Evolutionary conservation across 2,329 filamentous ascomycete species (phyloP), one percentile per base, ranked within the genome.

Genomic region (Arthrobotrys entomopaga): DNA sequence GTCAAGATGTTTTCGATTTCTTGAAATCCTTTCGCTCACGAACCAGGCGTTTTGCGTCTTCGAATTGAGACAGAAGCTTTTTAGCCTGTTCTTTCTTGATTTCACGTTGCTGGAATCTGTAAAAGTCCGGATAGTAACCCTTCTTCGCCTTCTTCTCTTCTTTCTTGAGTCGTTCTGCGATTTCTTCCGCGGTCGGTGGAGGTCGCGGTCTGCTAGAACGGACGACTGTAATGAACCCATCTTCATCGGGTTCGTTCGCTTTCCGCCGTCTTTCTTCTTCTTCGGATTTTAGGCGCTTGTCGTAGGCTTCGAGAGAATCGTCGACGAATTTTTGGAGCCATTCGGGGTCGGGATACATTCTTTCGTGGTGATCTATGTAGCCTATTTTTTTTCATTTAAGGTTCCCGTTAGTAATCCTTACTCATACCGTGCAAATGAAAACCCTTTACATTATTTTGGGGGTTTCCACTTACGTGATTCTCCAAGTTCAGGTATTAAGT

Each of bases 201-300:
- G 91, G 89, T n/a, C 90, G 90, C 5, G 85, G 85, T 69, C 90
- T 85, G 72, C 86, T 85, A 24, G 93, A 93, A 64, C 91, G 87
- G 0, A 89, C 91, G 22, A 99, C 95, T 2, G 93, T 98, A 56
- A 98, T 87, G 81, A 99, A 99, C 1, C 95, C 95, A 81, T 99
- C 95, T 79, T 92, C 93, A 81, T 99, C 95, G 0, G 94, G 92
- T 79, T 92, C 89, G 77, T 90, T 90, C 74, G 91, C 88, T 75
- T 90, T 83, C 65, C 86, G 83, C 82, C 87, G 88, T 80, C 83
- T 90, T 80, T 84, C 85, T 82, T 83, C 89, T 77, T 79, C 86
- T 78, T 84, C 89, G 82, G 84, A 89, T 82, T 81, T 88, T 84
- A 86, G 91, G 83, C 84, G 91, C 83, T 80, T 87, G 83, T 85